phyloP scores from a whole-genome alignment of 192 early-diverging fungal genomes.

The Oehlia diaphana region DNA sequence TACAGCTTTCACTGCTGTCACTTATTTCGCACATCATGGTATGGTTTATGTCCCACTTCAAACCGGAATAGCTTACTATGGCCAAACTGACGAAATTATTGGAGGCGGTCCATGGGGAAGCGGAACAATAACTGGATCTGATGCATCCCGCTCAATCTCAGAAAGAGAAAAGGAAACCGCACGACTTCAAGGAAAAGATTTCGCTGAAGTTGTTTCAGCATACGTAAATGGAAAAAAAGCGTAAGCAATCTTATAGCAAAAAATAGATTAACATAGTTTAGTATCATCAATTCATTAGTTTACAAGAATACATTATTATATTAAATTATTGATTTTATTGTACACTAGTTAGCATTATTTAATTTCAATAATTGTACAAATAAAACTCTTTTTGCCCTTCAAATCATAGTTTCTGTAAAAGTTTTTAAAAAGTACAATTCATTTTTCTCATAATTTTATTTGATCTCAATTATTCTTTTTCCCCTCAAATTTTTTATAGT shows the following conservation, averaged over 20 bases:
- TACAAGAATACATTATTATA: too few relatives aligned
- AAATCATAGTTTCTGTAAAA: too few relatives aligned
- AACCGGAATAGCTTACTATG: slow-evolving; percentile 47
- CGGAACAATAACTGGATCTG: background rate
- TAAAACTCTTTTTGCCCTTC: too few relatives aligned
- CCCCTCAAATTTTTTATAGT: background rate
- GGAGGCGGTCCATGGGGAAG: slow-evolving; percentile 61
- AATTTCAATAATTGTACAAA: too few relatives aligned
- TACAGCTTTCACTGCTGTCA: slow-evolving; percentile 64
- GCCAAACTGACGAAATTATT: slow-evolving; percentile 61
- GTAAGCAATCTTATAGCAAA: slow-evolving; percentile 7
- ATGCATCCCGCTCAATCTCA: background rate
- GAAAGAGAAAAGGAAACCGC: slow-evolving; percentile 70
- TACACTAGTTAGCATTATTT: too few relatives aligned
- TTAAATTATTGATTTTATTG: too few relatives aligned
- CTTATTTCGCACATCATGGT: slow-evolving; percentile 76
- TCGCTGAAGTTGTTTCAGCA: slow-evolving; percentile 48
- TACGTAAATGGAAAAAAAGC: slow-evolving; percentile 31
- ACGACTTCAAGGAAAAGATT: slow-evolving; percentile 58
- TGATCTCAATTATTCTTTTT: background rate
- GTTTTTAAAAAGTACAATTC: background rate
- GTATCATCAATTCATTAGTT: background rate
- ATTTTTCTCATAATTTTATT: background rate
- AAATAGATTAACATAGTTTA: background rate
- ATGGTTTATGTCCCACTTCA: slow-evolving; percentile 79